Conservation (phyloP, 352 stramenopile species). For the Globisporangium canariense region DNA sequence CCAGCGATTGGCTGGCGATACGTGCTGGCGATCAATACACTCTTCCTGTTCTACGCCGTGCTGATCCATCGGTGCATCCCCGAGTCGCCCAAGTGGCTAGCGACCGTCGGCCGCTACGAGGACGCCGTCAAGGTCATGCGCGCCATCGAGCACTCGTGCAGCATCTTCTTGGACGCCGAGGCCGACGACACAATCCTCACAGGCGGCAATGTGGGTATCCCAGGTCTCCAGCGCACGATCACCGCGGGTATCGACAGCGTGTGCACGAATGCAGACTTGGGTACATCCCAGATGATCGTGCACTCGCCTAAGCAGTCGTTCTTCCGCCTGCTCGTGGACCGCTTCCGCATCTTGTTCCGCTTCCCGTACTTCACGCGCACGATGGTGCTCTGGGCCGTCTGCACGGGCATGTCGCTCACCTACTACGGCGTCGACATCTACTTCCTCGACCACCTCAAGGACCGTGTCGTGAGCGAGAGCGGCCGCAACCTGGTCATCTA, state of each 20-base stretch:
- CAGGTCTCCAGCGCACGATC: background rate
- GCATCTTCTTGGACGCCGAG: constrained; percentile 3
- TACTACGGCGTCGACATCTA: constrained; percentile 27
- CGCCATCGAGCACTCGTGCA: constrained; percentile 7
- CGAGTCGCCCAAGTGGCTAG: constrained; percentile 14
- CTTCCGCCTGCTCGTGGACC: constrained; percentile 11
- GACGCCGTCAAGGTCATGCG: constrained; percentile 10
- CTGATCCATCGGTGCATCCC: constrained; percentile 8
- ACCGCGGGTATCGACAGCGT: background rate
- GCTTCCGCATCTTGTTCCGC: constrained; percentile 19
- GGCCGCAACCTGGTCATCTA: constrained; percentile 13
- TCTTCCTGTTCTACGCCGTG: background rate
- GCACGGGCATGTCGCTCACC: constrained; percentile 21
- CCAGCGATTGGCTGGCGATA: constrained; percentile 8
- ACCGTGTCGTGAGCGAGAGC: background rate
- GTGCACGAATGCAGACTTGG: background rate
- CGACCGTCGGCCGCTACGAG: constrained; percentile 11
- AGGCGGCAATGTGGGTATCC: background rate
- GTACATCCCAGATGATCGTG: constrained; percentile 7
- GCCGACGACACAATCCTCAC: constrained; percentile 5
- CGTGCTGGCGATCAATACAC: background rate
- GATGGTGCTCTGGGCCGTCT: constrained; percentile 24
- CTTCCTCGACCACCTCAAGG: constrained; percentile 13
- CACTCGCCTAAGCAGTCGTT: constrained; percentile 8
- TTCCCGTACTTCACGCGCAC: constrained; percentile 22